These are phyloP conservation scores for Tulasnella sp. DNA, from an alignment of 768 basidiomycete species.

Conservation along the genomic window DNA sequence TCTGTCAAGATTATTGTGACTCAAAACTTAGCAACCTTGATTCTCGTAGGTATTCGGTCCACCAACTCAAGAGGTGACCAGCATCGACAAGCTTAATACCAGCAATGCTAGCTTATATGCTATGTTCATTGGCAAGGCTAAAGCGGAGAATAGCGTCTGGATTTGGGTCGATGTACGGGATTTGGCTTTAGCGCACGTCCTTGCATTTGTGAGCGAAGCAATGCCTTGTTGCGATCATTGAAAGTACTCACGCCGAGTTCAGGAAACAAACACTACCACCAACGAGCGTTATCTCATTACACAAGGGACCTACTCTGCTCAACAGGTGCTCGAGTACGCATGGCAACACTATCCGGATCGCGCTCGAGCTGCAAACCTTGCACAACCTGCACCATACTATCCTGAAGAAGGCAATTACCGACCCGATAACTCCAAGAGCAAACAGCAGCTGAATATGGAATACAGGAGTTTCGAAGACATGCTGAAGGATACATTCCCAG, in stretches of 20 bases:
- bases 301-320: slow-evolving; percentile 10
- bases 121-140: slow-evolving; percentile 4
- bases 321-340: slow-evolving; percentile 6
- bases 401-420: slow-evolving; percentile 10
- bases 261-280: slow-evolving; percentile 2
- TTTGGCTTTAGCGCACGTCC: slow-evolving; percentile 22
- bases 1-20: not conserved
- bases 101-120: slow-evolving; percentile 8
- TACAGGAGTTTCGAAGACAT: slow-evolving; percentile 4
- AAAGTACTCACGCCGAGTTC: not conserved
- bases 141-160: not conserved
- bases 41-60: slow-evolving; percentile 13
- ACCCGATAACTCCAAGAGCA: slow-evolving; percentile 13
- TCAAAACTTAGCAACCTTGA: not conserved
- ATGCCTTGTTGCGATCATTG: not conserved
- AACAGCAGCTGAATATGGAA: not conserved
- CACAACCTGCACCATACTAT: slow-evolving; percentile 4
- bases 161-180: slow-evolving; percentile 25
- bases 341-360: slow-evolving; percentile 13
- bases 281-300: slow-evolving; percentile 15
- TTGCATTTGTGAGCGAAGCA: slow-evolving; percentile 16
- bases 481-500: slow-evolving; percentile 1
- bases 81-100: slow-evolving; percentile 8
- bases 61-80: slow-evolving; percentile 8
- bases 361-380: not conserved